Percentiles rank a stretch among this genome's conserved stretches.
Evolutionary conservation across 1,284 basidiomycete genomes (phyloP).

Genomic region (Farysia itapuensis): DNA sequence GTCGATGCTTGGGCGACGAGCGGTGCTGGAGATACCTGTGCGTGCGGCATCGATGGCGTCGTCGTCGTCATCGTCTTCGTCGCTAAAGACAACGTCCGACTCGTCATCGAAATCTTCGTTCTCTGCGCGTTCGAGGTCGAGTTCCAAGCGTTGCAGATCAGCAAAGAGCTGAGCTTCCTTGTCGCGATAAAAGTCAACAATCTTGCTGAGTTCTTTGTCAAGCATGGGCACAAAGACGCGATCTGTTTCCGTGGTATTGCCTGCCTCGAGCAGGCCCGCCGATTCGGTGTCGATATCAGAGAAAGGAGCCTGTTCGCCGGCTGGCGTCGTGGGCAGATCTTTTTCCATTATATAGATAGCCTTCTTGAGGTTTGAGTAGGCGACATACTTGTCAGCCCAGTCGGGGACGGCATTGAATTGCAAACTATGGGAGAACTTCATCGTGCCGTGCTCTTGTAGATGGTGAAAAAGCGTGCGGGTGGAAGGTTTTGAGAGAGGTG

Average conservation of each 20-base stretch:
- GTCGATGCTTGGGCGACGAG: conserved; percentile 47
- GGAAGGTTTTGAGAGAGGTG: too few relatives aligned
- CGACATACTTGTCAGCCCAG: conserved; percentile 90
- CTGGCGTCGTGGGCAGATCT: conserved; percentile 27
- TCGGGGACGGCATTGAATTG: conserved; percentile 92
- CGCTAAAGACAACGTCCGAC: conserved; percentile 65
- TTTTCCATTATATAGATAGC: conserved; percentile 57
- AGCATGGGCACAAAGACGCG: conserved; percentile 64
- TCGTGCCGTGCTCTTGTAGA: conserved; percentile 8
- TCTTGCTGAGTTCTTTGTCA: conserved; percentile 81
- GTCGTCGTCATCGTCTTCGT: conserved; percentile 65
- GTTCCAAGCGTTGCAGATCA: conserved; percentile 35
- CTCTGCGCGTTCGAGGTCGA: conserved; percentile 47
- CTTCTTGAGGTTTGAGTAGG: conserved; percentile 59
- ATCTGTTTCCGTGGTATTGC: conserved; percentile 46
- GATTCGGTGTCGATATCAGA: conserved; percentile 52
- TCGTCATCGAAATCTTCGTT: conserved; percentile 64
- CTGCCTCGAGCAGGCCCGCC: conserved; percentile 28
- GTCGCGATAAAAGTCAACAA: conserved; percentile 74
- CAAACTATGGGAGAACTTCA: conserved; percentile 68
- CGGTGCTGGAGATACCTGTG: conserved; percentile 24
- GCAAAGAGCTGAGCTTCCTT: conserved; percentile 64
- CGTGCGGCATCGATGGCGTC: conserved; percentile 34
- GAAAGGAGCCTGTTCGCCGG: conserved; percentile 9
- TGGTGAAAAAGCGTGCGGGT: too few relatives aligned